These are phyloP conservation scores for Whalleya microplaca DNA, from an alignment of 2,329 filamentous ascomycete genomes.

Conservation along the genomic window DNA sequence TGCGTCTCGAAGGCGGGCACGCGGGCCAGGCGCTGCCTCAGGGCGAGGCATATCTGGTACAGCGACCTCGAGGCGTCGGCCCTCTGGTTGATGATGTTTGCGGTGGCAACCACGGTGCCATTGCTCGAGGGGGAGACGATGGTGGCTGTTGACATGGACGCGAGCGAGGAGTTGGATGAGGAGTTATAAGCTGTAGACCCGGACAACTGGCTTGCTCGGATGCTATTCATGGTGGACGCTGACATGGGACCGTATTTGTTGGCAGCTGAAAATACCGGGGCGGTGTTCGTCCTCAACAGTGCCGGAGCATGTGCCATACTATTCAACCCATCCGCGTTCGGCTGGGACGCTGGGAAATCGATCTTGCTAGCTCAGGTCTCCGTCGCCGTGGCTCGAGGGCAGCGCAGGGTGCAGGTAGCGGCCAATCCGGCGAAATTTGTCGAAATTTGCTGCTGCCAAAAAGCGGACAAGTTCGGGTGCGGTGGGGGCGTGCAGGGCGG, in stretches of 20 bases:
- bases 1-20: conserved; percentile 83
- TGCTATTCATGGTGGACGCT: conserved; percentile 54
- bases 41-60: conserved; percentile 90
- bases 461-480: background rate
- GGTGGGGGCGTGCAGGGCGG: no score
- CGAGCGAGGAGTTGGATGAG: conserved; percentile 55
- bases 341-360: conserved; percentile 8
- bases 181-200: conserved; percentile 58
- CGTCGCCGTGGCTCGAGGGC: conserved; percentile 6
- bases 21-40: conserved; percentile 79
- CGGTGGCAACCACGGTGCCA: conserved; percentile 73
- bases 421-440: background rate
- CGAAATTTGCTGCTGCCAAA: background rate
- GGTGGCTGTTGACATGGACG: conserved; percentile 51
- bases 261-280: conserved; percentile 56
- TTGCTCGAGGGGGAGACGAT: conserved; percentile 45
- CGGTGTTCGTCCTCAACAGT: conserved; percentile 61
- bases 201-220: conserved; percentile 65
- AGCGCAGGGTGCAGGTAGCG: background rate
- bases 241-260: conserved; percentile 50
- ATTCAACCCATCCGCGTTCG: conserved; percentile 37
- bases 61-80: conserved; percentile 90
- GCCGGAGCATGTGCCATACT: conserved; percentile 62
- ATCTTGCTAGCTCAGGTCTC: conserved; percentile 10
- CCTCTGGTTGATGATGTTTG: conserved; percentile 97